phyloP scores from a whole-genome alignment of 305 asterid species.

The Solanum hybrid region DNA sequence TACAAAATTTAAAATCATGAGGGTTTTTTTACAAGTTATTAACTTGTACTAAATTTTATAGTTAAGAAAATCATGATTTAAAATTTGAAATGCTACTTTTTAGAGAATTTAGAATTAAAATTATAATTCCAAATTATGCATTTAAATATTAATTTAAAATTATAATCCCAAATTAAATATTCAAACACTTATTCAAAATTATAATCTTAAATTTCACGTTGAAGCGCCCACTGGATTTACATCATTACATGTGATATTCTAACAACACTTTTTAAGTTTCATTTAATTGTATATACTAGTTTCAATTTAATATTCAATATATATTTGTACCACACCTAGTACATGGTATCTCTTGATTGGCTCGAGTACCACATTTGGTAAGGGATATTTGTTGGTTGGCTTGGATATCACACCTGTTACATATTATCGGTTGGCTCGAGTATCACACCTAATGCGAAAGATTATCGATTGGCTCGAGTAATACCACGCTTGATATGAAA shows the following conservation, averaged over 20 bases:
- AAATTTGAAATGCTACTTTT: not conserved
- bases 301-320: not conserved
- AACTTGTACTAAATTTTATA: not conserved
- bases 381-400: too few relatives aligned
- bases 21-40: not conserved
- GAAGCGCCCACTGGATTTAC: not conserved
- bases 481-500: too few relatives aligned
- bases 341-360: not conserved
- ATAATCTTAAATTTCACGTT: not conserved
- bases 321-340: not conserved
- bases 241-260: not conserved
- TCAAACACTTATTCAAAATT: not conserved
- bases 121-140: too few relatives aligned
- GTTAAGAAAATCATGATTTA: not conserved
- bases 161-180: not conserved
- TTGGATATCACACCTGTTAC: not conserved
- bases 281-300: not conserved
- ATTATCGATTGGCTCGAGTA: not conserved
- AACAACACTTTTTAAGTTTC: not conserved
- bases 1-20: not conserved
- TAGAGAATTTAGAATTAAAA: not conserved
- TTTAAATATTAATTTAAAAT: not conserved
- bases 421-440: not conserved
- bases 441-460: too few relatives aligned
- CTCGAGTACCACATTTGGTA: not conserved